Evolutionary conservation across 1,284 basidiomycete genomes (phyloP).

Genomic region (Ceraceosorus bombacis): DNA sequence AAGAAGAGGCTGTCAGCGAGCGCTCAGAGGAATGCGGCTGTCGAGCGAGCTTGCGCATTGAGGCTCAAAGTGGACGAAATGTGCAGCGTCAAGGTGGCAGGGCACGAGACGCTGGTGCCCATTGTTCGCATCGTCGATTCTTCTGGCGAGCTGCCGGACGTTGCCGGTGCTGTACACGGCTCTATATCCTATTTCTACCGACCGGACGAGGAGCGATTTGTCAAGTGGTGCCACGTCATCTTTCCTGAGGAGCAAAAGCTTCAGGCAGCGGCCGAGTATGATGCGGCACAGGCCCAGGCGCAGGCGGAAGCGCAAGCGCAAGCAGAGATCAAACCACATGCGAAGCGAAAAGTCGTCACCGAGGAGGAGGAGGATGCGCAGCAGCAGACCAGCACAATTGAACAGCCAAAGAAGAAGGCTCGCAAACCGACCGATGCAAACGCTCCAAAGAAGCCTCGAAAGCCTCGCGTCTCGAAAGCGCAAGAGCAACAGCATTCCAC

Average conservation of each 20-base stretch:
- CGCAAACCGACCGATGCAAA: too few relatives aligned
- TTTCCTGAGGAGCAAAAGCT: not conserved
- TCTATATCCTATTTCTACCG: not conserved
- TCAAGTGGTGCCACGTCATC: slow-evolving; percentile 1
- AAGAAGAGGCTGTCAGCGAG: slow-evolving; percentile 16
- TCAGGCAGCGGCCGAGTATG: not conserved
- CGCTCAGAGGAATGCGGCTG: slow-evolving; percentile 24
- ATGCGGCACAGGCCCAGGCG: too few relatives aligned
- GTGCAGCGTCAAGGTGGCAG: slow-evolving; percentile 26
- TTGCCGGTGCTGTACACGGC: slow-evolving; percentile 1
- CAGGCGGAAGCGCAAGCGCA: too few relatives aligned
- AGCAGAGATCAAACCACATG: too few relatives aligned
- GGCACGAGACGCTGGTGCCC: slow-evolving; percentile 23
- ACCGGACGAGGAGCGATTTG: not conserved
- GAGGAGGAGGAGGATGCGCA: too few relatives aligned
- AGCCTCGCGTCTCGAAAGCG: too few relatives aligned
- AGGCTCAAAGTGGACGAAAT: slow-evolving; percentile 18
- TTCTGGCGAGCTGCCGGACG: not conserved
- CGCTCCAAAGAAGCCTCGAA: too few relatives aligned
- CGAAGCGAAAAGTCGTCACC: too few relatives aligned
- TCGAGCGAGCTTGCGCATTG: slow-evolving; percentile 20
- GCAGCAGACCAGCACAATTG: too few relatives aligned
- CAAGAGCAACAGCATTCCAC: too few relatives aligned
- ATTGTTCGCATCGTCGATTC: slow-evolving; percentile 7
- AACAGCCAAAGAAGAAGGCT: too few relatives aligned